Evolutionary conservation across 2,329 filamentous ascomycete genomes (phyloP).

Genomic region (Stenocarpella maydis): DNA sequence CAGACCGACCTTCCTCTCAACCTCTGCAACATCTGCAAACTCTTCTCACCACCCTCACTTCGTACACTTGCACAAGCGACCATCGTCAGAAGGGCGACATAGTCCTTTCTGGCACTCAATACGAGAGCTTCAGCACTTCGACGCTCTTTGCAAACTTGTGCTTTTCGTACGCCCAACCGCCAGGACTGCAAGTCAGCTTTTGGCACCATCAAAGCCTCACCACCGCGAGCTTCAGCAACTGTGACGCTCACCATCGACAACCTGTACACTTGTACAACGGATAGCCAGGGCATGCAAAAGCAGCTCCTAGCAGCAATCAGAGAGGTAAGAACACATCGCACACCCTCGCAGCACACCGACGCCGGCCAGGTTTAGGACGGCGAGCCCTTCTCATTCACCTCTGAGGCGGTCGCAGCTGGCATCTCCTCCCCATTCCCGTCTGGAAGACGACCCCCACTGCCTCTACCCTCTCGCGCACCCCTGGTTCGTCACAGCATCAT

Average conservation of each 20-base stretch:
- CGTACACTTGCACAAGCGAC: neutral
- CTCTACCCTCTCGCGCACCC: no score
- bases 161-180: neutral
- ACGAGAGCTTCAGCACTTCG: constrained; percentile 5
- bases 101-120: neutral
- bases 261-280: constrained; percentile 18
- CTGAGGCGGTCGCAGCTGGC: neutral
- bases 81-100: constrained; percentile 14
- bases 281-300: constrained; percentile 20
- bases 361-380: neutral
- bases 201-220: neutral
- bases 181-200: constrained; percentile 12
- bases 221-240: constrained; percentile 2
- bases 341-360: neutral
- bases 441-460: neutral
- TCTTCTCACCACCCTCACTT: constrained; percentile 1
- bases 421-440: neutral
- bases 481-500: neutral
- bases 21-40: constrained; percentile 4
- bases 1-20: constrained; percentile 3
- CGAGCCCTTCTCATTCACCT: neutral
- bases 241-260: constrained; percentile 5
- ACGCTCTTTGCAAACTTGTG: constrained; percentile 6
- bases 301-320: neutral
- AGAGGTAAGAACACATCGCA: neutral